phyloP scores from a whole-genome alignment of 139 green algal genomes.

The Volvox africanus region DNA sequence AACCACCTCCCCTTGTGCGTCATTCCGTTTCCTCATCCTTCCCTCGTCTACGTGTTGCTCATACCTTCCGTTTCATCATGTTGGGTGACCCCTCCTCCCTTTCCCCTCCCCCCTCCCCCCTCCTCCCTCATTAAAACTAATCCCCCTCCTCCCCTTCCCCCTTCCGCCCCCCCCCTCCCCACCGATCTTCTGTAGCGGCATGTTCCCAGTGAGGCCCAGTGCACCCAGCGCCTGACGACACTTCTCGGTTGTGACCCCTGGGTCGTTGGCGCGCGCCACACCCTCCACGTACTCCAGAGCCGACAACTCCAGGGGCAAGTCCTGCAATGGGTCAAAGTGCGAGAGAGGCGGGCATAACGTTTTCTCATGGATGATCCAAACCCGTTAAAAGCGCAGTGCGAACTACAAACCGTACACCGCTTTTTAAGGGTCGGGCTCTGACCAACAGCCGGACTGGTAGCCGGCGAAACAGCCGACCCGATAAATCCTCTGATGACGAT shows the following conservation, averaged over 20 bases:
- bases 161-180: background rate
- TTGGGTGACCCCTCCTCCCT: too few relatives aligned
- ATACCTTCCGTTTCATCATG: too few relatives aligned
- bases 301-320: conserved; percentile 70
- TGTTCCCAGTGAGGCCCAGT: conserved; percentile 74
- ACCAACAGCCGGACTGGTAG: too few relatives aligned
- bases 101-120: background rate
- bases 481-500: too few relatives aligned
- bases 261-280: conserved; percentile 65
- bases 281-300: conserved; percentile 71
- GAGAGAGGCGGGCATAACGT: background rate
- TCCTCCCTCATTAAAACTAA: background rate
- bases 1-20: too few relatives aligned
- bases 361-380: too few relatives aligned
- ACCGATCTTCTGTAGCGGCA: conserved; percentile 74
- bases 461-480: too few relatives aligned
- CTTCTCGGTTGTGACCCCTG: conserved; percentile 67
- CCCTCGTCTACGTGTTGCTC: too few relatives aligned
- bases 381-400: too few relatives aligned
- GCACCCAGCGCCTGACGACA: conserved; percentile 74
- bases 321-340: conserved; percentile 59
- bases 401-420: too few relatives aligned
- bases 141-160: background rate
- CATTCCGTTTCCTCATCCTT: too few relatives aligned
- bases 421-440: too few relatives aligned